Evolutionary conservation across 2,329 filamentous ascomycete genomes (phyloP).

Genomic region (Xylariaceae sp.): DNA sequence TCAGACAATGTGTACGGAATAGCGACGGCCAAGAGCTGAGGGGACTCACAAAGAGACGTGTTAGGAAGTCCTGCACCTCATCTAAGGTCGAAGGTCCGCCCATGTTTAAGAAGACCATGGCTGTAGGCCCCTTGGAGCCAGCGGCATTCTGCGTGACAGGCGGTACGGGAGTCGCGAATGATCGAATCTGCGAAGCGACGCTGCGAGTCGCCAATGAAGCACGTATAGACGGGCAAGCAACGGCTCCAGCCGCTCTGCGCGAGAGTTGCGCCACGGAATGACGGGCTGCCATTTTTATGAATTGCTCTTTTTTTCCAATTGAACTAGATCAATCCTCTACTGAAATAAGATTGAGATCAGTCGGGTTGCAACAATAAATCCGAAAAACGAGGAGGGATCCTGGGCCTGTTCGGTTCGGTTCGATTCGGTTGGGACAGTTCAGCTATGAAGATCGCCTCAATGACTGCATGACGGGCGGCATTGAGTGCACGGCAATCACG

Average conservation of each 20-base stretch:
- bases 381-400: neutral
- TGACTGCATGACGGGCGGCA: conserved; percentile 13
- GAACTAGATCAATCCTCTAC: neutral
- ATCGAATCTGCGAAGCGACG: conserved; percentile 37
- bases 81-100: conserved; percentile 83
- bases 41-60: conserved; percentile 74
- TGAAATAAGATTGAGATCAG: neutral
- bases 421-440: neutral
- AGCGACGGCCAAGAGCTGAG: conserved; percentile 1
- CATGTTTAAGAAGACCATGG: conserved; percentile 99
- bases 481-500: neutral
- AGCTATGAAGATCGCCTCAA: conserved; percentile 11
- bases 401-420: neutral
- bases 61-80: conserved; percentile 86
- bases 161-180: conserved; percentile 59
- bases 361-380: neutral
- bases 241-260: conserved; percentile 28
- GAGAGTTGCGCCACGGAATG: conserved; percentile 37
- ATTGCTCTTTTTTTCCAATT: conserved; percentile 1
- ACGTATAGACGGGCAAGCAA: conserved; percentile 21
- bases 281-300: conserved; percentile 37
- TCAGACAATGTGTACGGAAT: conserved; percentile 14
- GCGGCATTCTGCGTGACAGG: conserved; percentile 75
- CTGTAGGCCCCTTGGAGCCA: conserved; percentile 73
- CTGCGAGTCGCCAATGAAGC: conserved; percentile 22